Base-by-base conservation (phyloP, 805 yeast genomes). In the Yarrowia deformans region DNA sequence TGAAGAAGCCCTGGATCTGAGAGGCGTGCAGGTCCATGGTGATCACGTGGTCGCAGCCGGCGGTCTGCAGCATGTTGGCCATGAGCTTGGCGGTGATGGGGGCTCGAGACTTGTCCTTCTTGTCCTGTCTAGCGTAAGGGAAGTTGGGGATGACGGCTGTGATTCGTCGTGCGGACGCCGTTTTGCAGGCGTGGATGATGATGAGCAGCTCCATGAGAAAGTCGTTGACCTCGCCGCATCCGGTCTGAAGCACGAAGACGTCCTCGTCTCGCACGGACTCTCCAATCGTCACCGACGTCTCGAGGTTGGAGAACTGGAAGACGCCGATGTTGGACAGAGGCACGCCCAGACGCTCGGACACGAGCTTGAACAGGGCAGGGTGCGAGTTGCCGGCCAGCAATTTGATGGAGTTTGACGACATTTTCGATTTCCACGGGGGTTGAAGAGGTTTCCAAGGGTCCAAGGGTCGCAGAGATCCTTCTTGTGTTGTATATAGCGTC, bases 1-100 rank as follows among this genome's bases (percentile, higher is more conserved):
- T 88, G 82, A 94, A 94, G 77, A 94, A 94, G 1, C 99, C 99
- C 82, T 95, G 98, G 74, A 95, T 95, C 79, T 94, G 99, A 12
- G 97, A 90, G 9, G 98, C 98, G 77, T 94, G 99, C 73, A 94
- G 82, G 79, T 94, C 99, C 96, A 94, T 89, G 29, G 98, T 95
- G 72, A 94, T 93, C 46, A 94, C 94, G 79, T 95, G 98, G 77
- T 91, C 86, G 79, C 97, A 93, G 8, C 99, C 98, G 3, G 98
- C 95, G 1, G 97, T 91, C 69, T 92, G 91, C 64, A 94, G 82
- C 84, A 94, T 82, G 76, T 94, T 91, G 8, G 98, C 98, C 80
- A 94, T 87, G 71, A 94, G 83, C 77, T 94, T 93, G 66, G 98
- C 98, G 9, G 98, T 92, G 71, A 94, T 93, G 37, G 98, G 97